These are phyloP conservation scores for Parietichytrium sp. DNA, from an alignment of 108 stramenopile genomes.

Conservation along the genomic window DNA sequence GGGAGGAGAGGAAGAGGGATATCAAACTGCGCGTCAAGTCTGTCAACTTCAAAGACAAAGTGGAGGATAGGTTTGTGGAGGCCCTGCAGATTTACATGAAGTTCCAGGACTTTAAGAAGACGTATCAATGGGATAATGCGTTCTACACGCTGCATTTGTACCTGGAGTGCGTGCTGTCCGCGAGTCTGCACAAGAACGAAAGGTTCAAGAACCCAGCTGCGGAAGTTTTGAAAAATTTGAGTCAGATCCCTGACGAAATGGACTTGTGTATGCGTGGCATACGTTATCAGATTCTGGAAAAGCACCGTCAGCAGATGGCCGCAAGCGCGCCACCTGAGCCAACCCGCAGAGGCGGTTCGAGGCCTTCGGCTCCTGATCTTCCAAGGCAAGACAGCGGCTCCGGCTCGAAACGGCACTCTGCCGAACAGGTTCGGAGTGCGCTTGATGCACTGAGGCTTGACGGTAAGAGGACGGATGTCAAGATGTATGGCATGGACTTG, in stretches of 20 bases:
- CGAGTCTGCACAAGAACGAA: too few relatives aligned
- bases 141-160: constrained; percentile 22
- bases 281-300: constrained; percentile 9
- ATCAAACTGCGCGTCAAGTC: neutral
- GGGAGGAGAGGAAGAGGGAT: neutral
- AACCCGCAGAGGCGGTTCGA: too few relatives aligned
- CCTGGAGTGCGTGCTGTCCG: constrained; percentile 9
- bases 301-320: neutral
- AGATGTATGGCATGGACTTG: constrained; percentile 6
- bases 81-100: constrained; percentile 7
- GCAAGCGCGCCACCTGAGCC: too few relatives aligned
- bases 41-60: neutral
- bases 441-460: neutral
- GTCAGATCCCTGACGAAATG: neutral
- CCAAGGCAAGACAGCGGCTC: too few relatives aligned
- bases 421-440: neutral
- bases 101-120: neutral
- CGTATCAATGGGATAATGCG: constrained; percentile 10
- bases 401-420: neutral
- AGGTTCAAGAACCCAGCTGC: too few relatives aligned
- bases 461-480: constrained; percentile 28
- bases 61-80: neutral
- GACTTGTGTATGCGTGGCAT: constrained; percentile 14
- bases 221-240: neutral
- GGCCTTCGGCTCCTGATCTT: too few relatives aligned